Evolutionary conservation across 441 rosid genomes (phyloP).

Genomic region (Adansonia madagascariensis): DNA sequence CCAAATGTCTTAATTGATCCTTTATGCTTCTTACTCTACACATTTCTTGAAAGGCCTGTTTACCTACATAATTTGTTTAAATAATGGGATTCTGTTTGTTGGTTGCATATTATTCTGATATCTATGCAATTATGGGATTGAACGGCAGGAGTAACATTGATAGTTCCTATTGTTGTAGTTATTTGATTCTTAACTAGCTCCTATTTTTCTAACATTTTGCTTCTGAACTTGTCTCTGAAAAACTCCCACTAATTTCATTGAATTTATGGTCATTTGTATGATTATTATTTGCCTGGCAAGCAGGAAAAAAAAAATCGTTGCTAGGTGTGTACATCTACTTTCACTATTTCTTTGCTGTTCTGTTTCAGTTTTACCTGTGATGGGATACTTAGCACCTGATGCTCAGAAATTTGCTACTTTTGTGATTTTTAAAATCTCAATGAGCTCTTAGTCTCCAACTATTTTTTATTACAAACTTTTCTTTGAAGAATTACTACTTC

Average conservation of each 20-base stretch:
- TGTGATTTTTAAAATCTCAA: background rate
- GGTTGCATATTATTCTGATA: background rate
- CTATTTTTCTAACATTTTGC: background rate
- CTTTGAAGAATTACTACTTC: background rate
- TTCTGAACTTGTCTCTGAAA: background rate
- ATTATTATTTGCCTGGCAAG: background rate
- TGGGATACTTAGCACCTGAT: background rate
- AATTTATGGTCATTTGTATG: background rate
- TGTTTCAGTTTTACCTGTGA: background rate
- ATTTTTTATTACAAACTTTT: background rate
- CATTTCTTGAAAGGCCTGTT: background rate
- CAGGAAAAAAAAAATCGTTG: background rate
- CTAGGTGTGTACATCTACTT: background rate
- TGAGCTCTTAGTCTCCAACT: background rate
- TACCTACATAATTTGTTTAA: background rate
- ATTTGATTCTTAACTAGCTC: background rate
- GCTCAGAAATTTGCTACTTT: background rate
- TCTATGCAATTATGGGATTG: background rate
- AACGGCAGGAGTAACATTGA: background rate
- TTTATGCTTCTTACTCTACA: background rate
- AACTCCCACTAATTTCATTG: background rate
- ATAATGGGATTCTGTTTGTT: conserved; percentile 1
- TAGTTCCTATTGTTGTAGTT: background rate
- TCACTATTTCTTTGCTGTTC: background rate
- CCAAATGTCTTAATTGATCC: background rate